These are phyloP conservation scores for Babesia ovata DNA, from an alignment of 169 alveolate genomes.

Conservation along the genomic window DNA sequence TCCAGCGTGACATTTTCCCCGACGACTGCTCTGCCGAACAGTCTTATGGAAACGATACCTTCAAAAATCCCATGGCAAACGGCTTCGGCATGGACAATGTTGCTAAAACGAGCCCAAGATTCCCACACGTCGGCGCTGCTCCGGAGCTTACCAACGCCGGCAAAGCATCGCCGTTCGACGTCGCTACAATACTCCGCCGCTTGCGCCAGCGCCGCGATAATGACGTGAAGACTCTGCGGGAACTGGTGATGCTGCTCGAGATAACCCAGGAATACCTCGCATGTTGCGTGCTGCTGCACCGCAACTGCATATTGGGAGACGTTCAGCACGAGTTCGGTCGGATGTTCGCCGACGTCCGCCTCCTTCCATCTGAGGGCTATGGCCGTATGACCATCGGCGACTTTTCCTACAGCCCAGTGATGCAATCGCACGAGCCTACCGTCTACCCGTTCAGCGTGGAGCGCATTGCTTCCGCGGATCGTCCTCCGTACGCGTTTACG, in stretches of 20 bases:
- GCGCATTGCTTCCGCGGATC: conserved; percentile 6
- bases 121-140: neutral
- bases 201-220: conserved; percentile 22
- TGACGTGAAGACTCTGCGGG: conserved; percentile 37
- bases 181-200: neutral
- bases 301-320: conserved; percentile 50
- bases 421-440: conserved; percentile 19
- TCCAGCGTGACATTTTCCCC: conserved; percentile 37
- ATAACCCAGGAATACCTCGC: conserved; percentile 63
- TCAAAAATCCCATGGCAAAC: neutral
- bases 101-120: neutral
- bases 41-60: neutral
- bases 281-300: conserved; percentile 38
- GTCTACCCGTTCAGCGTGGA: conserved; percentile 30
- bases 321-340: conserved; percentile 48
- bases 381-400: conserved; percentile 10
- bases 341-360: conserved; percentile 13
- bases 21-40: conserved; percentile 4
- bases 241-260: conserved; percentile 46
- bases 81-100: neutral
- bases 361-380: conserved; percentile 41
- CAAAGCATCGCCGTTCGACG: neutral
- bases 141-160: neutral
- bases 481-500: conserved; percentile 21
- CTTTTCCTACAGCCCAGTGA: neutral